A percentile compares a stretch with the other conserved stretches of the same genome.
phyloP scores from a whole-genome alignment of 257 asterid species.

The Solanum lignicaule region DNA sequence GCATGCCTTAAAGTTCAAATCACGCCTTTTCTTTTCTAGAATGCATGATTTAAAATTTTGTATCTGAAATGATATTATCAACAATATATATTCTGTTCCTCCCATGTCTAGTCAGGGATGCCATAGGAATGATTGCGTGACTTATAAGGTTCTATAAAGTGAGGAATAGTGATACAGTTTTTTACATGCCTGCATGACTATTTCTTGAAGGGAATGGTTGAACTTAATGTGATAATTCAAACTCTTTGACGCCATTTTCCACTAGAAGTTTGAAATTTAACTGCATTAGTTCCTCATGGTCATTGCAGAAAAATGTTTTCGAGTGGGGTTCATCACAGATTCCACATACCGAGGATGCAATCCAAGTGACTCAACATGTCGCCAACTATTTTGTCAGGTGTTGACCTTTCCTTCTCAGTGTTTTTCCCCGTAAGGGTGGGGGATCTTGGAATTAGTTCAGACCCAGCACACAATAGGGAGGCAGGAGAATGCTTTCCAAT shows the following conservation, averaged over 20 bases:
- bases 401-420: neutral
- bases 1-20: neutral
- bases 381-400: slow-evolving; percentile 86
- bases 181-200: neutral
- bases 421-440: neutral
- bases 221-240: neutral
- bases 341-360: slow-evolving; percentile 95
- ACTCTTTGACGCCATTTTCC: neutral
- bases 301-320: slow-evolving; percentile 83
- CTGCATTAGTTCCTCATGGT: neutral
- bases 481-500: neutral
- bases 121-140: neutral
- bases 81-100: neutral
- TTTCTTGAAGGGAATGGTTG: neutral
- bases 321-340: slow-evolving; percentile 88
- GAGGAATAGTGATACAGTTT: neutral
- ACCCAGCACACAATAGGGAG: neutral
- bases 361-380: slow-evolving; percentile 88
- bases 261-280: neutral
- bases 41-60: neutral
- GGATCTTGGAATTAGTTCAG: neutral
- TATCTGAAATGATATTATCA: neutral
- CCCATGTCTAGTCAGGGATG: neutral
- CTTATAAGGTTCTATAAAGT: neutral
- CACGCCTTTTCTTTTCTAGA: neutral